Percentiles rank a stretch among this genome's conserved stretches.
phyloP scores from a whole-genome alignment of 768 basidiomycete genomes.

The Lactarius tabidus region DNA sequence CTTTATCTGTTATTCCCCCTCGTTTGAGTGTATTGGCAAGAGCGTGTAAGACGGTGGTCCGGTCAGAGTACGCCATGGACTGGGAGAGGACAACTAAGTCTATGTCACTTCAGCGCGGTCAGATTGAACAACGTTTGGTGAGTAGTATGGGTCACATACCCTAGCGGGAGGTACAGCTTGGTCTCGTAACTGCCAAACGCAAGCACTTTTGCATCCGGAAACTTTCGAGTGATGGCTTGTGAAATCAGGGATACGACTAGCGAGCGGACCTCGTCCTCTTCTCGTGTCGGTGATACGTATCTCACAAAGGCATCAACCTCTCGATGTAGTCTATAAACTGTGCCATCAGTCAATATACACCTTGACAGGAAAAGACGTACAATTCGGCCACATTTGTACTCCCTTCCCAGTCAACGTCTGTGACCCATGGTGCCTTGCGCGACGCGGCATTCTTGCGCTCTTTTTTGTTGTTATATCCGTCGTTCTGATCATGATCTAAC shows the following conservation, averaged over 20 bases:
- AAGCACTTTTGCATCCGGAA: conserved; percentile 74
- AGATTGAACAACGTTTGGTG: conserved; percentile 8
- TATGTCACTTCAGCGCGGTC: conserved; percentile 64
- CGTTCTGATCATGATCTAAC: conserved; percentile 45
- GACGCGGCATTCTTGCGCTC: conserved; percentile 48
- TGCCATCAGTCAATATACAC: conserved; percentile 12
- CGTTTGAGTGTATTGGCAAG: conserved; percentile 77
- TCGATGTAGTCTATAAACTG: conserved; percentile 60
- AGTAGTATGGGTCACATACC: conserved; percentile 50
- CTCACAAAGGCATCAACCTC: conserved; percentile 83
- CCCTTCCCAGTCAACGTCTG: conserved; percentile 62
- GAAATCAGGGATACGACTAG: conserved; percentile 69
- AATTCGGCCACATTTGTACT: conserved; percentile 81
- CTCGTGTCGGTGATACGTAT: conserved; percentile 82
- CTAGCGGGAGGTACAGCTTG: conserved; percentile 86
- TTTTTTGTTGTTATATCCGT: conserved; percentile 51
- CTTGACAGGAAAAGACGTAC: conserved; percentile 42
- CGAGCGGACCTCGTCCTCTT: conserved; percentile 82
- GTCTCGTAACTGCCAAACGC: conserved; percentile 95
- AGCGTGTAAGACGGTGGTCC: conserved; percentile 63
- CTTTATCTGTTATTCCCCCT: conserved; percentile 67
- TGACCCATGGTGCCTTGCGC: conserved; percentile 62
- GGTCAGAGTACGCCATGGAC: conserved; percentile 67
- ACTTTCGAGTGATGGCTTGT: conserved; percentile 55
- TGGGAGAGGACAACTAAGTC: conserved; percentile 87